Evolutionary conservation across 1,139 yeast species (phyloP).

Genomic region (Kodamaea fungicola): DNA sequence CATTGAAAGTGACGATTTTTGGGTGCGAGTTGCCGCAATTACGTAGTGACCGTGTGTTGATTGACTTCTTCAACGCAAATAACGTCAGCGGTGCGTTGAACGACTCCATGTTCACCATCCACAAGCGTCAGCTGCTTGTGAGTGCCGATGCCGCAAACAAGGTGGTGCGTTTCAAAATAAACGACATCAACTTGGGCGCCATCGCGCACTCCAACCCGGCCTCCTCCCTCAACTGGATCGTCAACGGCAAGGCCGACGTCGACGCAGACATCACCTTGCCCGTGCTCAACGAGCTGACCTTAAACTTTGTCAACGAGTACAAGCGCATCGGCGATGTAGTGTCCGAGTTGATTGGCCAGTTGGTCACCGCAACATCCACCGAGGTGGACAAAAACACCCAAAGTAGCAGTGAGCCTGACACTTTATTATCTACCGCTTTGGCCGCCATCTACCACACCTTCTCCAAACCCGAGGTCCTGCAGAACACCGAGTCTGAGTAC

Average conservation of each 20-base stretch:
- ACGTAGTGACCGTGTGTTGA: constrained; percentile 53
- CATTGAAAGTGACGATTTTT: constrained; percentile 55
- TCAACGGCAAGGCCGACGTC: constrained; percentile 66
- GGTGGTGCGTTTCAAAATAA: constrained; percentile 59
- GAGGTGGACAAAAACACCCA: constrained; percentile 5
- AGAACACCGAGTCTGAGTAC: constrained; percentile 36
- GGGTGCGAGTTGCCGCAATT: constrained; percentile 62
- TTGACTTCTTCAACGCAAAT: constrained; percentile 67
- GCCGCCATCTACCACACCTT: constrained; percentile 46
- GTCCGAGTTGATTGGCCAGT: constrained; percentile 25
- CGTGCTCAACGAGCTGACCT: constrained; percentile 23
- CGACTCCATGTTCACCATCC: constrained; percentile 71
- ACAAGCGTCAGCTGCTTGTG: constrained; percentile 44
- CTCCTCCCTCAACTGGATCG: constrained; percentile 65
- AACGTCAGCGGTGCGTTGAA: constrained; percentile 72
- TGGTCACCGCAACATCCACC: constrained; percentile 19
- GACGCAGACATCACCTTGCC: constrained; percentile 72
- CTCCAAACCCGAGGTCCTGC: constrained; percentile 14
- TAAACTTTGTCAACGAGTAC: constrained; percentile 22
- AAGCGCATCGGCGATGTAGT: constrained; percentile 25
- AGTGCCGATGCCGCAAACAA: constrained; percentile 28
- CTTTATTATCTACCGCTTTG: constrained; percentile 39
- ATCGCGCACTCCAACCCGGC: constrained; percentile 31
- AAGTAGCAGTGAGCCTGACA: constrained; percentile 9
- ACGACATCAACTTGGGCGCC: constrained; percentile 56